These are phyloP conservation scores for Paramecium sonneborni DNA, from an alignment of 73 alveolate species.

Conservation along the genomic window DNA sequence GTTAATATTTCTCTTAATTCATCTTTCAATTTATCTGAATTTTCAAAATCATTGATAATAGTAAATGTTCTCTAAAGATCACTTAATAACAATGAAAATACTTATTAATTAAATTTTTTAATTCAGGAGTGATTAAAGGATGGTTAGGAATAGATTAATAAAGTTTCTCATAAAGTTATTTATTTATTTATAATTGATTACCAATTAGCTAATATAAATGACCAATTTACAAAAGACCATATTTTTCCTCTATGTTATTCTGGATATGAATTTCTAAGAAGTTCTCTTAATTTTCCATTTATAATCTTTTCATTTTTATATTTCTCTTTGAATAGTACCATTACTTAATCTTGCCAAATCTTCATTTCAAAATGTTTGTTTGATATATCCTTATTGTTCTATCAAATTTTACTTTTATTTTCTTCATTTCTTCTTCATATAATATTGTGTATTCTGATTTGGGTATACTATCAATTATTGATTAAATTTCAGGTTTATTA, in stretches of 20 bases:
- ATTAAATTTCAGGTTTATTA: constrained; percentile 20
- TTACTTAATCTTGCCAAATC: constrained; percentile 39
- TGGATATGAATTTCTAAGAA: constrained; percentile 15
- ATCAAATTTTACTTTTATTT: not conserved
- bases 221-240: not conserved
- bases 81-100: not conserved
- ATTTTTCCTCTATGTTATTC: constrained; percentile 52
- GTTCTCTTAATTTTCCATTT: not conserved
- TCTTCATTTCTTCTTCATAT: constrained; percentile 51
- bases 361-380: constrained; percentile 50
- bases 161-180: constrained; percentile 8
- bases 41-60: constrained; percentile 53
- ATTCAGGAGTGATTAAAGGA: not conserved
- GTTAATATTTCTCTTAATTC: constrained; percentile 37
- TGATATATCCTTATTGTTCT: not conserved
- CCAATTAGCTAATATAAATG: not conserved
- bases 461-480: not conserved
- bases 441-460: not conserved
- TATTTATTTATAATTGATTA: constrained; percentile 21
- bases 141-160: not conserved
- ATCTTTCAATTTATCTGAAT: constrained; percentile 16
- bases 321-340: constrained; percentile 1
- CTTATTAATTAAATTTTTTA: constrained; percentile 27
- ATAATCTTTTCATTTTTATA: not conserved
- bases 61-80: constrained; percentile 46